These are phyloP conservation scores for Phytophthora nicotianae DNA, from an alignment of 352 stramenopile genomes.

Conservation along the genomic window DNA sequence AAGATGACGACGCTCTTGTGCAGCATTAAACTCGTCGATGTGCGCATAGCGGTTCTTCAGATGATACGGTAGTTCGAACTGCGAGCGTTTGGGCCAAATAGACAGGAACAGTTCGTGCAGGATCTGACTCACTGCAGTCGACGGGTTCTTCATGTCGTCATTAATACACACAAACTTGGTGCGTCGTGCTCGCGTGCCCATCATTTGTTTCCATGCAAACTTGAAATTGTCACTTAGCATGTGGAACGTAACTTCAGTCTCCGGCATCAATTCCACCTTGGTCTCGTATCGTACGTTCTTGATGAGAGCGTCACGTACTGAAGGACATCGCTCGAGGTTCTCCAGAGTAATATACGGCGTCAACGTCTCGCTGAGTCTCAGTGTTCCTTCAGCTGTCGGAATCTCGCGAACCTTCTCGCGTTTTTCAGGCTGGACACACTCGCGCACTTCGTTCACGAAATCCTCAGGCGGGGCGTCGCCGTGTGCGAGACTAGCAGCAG, in stretches of 20 bases:
- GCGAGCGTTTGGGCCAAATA: conserved; percentile 90
- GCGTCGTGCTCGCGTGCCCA: conserved; percentile 89
- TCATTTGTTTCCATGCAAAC: conserved; percentile 91
- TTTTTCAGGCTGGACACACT: conserved; percentile 74
- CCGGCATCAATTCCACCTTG: conserved; percentile 67
- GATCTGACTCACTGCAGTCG: conserved; percentile 79
- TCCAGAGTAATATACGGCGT: conserved; percentile 76
- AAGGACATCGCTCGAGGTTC: conserved; percentile 54
- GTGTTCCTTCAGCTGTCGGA: conserved; percentile 54
- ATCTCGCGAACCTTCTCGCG: conserved; percentile 76
- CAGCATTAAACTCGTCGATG: conserved; percentile 77
- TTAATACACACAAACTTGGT: conserved; percentile 98
- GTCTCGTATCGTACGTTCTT: conserved; percentile 71
- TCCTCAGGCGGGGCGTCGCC: conserved; percentile 71
- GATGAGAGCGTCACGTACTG: conserved; percentile 59
- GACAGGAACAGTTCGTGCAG: conserved; percentile 93
- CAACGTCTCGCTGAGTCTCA: conserved; percentile 75
- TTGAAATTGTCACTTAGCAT: conserved; percentile 94
- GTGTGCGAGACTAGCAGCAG: conserved; percentile 82
- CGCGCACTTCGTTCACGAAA: conserved; percentile 69
- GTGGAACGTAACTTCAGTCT: conserved; percentile 93
- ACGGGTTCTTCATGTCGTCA: conserved; percentile 94
- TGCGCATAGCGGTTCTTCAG: conserved; percentile 88
- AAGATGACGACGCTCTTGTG: conserved; percentile 50
- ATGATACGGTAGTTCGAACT: conserved; percentile 92